phyloP scores from a whole-genome alignment of 805 yeast genomes.

The Ogataea neopini region DNA sequence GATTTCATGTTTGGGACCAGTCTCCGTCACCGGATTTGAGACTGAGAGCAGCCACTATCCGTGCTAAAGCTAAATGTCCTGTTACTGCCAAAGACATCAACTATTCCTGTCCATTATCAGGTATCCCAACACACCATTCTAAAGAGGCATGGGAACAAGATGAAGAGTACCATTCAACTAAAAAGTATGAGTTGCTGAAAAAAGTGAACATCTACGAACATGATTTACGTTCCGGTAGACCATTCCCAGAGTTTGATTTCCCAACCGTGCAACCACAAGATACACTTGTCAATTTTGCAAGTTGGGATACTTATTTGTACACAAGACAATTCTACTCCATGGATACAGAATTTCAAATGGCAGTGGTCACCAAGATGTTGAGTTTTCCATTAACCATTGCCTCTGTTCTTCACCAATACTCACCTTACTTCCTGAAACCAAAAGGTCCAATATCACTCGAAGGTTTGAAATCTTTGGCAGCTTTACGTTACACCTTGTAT shows the following conservation, averaged over 20 bases:
- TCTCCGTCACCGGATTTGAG: constrained; percentile 88
- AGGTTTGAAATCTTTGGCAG: constrained; percentile 92
- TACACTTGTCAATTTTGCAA: constrained; percentile 69
- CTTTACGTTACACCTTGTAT: constrained; percentile 84
- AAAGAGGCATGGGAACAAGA: constrained; percentile 88
- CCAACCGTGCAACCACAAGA: constrained; percentile 80
- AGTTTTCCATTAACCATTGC: constrained; percentile 92
- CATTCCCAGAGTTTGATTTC: constrained; percentile 93
- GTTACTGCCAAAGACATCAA: constrained; percentile 79
- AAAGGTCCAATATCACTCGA: constrained; percentile 88
- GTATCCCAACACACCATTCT: constrained; percentile 95
- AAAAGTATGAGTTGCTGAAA: constrained; percentile 71
- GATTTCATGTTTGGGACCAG: constrained; percentile 88
- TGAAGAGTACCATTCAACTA: constrained; percentile 62
- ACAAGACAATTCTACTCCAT: constrained; percentile 91
- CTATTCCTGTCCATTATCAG: constrained; percentile 89
- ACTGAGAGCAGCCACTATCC: constrained; percentile 86
- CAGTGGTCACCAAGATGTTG: constrained; percentile 91
- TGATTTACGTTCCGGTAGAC: constrained; percentile 90
- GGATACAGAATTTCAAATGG: constrained; percentile 96
- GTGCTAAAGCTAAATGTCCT: constrained; percentile 87
- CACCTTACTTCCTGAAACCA: constrained; percentile 81
- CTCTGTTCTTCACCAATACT: constrained; percentile 74
- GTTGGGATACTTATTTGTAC: constrained; percentile 93
- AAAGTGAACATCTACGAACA: constrained; percentile 93